Base-by-base conservation (phyloP, 1,284 basidiomycete species). In the Ustilago tritici region DNA sequence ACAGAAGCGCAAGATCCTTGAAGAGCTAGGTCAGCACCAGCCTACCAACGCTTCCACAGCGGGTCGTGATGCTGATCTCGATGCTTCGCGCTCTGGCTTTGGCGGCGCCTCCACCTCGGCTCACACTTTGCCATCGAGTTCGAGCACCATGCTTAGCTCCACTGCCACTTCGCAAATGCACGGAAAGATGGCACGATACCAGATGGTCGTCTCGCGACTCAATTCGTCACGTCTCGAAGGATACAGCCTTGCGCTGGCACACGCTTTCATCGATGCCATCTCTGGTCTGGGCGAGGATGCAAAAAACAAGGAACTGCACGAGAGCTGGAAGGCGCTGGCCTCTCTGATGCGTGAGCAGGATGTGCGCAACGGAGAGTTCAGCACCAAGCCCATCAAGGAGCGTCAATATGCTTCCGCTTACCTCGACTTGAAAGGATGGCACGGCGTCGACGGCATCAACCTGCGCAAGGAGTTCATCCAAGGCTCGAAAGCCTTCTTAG, bases 1-100 rank as follows among this genome's bases (percentile, higher is more conserved):
- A 23, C 93, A 93, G 83, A 95, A 96, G 88, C 92, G 92, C 81
- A 90, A 92, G 56, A 91, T 97, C 15, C 94, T 96, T 78, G 95
- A 97, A 84, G 93, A 97, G 86, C 89, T 97, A 7, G 94, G 93
- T 14, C 82, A 84, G 53, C 82, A 86, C 61, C 78, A 80, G 59
- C 68, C 70, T 3, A 55, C 62, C 50, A 61, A 52, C 31, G 55
- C 66, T 32, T 56, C 72, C 19, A 34, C 49, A 14, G 59, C 66
- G 31, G 50, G 65, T 15, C 60, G 61, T 23, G 60, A 70, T 32
- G 57, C 43, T 19, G 66, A 65, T 36, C 14, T 73, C 17, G 57
- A 67, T 43, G 65, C 62, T 17, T 63, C 57, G 38, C 58, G 65
- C 23, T 69, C 75, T 12, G 70, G 66, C 31, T 78, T 78, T 36